Evolutionary conservation across 192 early-diverging fungal genomes (phyloP), one percentile per base, ranked within the genome.

Genomic region (Gaertneriomyces semiglobifer): DNA sequence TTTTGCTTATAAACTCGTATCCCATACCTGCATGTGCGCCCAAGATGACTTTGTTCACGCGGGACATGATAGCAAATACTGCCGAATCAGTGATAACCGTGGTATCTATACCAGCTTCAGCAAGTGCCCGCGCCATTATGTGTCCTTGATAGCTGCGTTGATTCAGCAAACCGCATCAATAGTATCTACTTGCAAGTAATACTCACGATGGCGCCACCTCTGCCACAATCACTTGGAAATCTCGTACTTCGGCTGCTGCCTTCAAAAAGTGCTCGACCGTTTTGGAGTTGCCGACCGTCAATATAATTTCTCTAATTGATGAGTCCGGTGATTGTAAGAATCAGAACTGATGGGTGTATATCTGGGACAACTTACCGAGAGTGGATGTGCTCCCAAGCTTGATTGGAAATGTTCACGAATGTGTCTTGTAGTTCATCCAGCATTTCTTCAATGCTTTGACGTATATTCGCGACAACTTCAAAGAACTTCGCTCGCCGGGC

Each of bases 1-100:
- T 39, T 33, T 67, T 53, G 5, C 3, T 18, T n/a, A 43, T 33
- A 62, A 9, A 44, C 9, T 33, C 25, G 25, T 2, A 33, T 33
- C 25, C 20, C 72, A 60, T 74, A 88, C 87, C 88, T 12, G 92
- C 92, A 61, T 93, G 91, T 1, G 92, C 89, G 33, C 93, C 93
- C 40, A 96, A 74, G 63, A 98, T 89, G 38, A 98, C 94, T 76
- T 96, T 98, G 84, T 95, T 95, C 19, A 96, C 94, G 53, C 96
- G 86, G 44, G 94, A 89, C 96, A 98, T 98, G 57, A 96, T 89
- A 8, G 93, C 94, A 86, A 95, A 96, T 16, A 94, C 87, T 0
- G 96, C 93, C 14, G 93, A 88, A 69, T 98, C 96, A 0, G 90
- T 80, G 33, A 98, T 92, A 7, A 96, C 85, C 0, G 91, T 93